A percentile compares a stretch with the other conserved stretches of the same genome.
Evolutionary conservation across 2,329 filamentous ascomycete species (phyloP).

Genomic region (Calycina herbarum): DNA sequence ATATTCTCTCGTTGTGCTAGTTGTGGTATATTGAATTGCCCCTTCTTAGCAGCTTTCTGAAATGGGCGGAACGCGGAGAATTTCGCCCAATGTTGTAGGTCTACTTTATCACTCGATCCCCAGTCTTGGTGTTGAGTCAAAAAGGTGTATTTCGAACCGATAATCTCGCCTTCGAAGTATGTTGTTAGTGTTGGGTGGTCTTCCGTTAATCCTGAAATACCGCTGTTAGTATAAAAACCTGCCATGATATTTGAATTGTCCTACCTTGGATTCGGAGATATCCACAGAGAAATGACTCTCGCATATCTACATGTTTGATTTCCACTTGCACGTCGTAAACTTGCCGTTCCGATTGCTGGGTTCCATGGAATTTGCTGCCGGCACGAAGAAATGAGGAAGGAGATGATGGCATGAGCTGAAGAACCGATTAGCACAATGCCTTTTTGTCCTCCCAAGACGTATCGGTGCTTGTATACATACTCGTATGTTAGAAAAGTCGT

Average conservation of each 20-base stretch:
- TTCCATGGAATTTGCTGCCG: slow-evolving; percentile 85
- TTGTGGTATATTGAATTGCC: slow-evolving; percentile 64
- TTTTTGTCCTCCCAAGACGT: background rate
- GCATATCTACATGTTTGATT: slow-evolving; percentile 93
- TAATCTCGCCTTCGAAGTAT: slow-evolving; percentile 98
- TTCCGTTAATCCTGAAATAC: slow-evolving; percentile 73
- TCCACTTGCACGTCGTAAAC: slow-evolving; percentile 95
- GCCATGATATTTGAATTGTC: background rate
- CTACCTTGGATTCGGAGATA: slow-evolving; percentile 93
- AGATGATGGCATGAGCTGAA: slow-evolving; percentile 62
- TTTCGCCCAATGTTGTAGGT: slow-evolving; percentile 89
- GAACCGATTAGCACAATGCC: slow-evolving; percentile 13
- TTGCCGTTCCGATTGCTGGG: slow-evolving; percentile 89
- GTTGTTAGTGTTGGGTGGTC: slow-evolving; percentile 97
- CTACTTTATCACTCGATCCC: slow-evolving; percentile 89
- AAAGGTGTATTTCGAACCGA: slow-evolving; percentile 93
- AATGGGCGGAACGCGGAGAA: slow-evolving; percentile 85
- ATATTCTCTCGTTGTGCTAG: slow-evolving; percentile 81
- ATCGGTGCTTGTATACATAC: slow-evolving; percentile 42
- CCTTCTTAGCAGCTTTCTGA: slow-evolving; percentile 56
- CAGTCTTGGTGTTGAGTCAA: slow-evolving; percentile 84
- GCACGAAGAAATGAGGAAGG: slow-evolving; percentile 84
- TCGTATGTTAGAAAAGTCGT: slow-evolving; percentile 55
- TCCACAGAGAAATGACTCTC: slow-evolving; percentile 90
- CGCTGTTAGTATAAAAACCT: slow-evolving; percentile 16